phyloP scores from a whole-genome alignment of 257 asterid genomes.

The Forsythia viridissima region DNA sequence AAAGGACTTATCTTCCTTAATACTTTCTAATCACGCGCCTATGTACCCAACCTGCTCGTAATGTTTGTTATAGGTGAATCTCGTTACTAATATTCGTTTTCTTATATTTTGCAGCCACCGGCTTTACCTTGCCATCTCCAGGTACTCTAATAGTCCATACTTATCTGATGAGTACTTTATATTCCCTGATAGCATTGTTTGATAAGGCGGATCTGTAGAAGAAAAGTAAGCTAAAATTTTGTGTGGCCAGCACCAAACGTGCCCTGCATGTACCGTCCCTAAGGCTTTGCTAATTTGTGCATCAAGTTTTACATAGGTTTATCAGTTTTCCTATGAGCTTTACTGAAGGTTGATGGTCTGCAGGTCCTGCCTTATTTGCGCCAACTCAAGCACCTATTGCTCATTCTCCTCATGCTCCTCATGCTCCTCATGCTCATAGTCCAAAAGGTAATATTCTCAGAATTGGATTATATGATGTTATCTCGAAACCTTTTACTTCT shows the following conservation, averaged over 20 bases:
- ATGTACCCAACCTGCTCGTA: too few species aligned
- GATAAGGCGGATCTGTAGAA: not conserved
- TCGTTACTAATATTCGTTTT: not conserved
- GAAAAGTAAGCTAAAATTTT: not conserved
- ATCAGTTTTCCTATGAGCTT: too few species aligned
- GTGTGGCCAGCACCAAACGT: not conserved
- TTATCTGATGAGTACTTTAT: not conserved
- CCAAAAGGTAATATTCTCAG: constrained; percentile 41
- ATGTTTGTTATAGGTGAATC: not conserved
- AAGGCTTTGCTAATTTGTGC: too few species aligned
- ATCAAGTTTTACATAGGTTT: too few species aligned
- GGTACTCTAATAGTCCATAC: constrained; percentile 34
- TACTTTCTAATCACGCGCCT: too few species aligned
- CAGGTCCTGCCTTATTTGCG: constrained; percentile 60
- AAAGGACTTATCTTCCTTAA: too few species aligned
- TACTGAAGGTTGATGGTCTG: not conserved
- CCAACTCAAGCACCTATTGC: constrained; percentile 49
- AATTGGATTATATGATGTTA: not conserved
- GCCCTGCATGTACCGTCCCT: too few species aligned
- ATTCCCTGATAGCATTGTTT: too few species aligned
- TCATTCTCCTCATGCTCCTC: constrained; percentile 14
- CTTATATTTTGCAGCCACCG: constrained; percentile 53
- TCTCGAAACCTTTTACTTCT: too few species aligned
- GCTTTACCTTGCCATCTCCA: constrained; percentile 78
- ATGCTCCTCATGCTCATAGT: constrained; percentile 26